Base-by-base conservation (phyloP, 1,139 yeast genomes). In the Geotrichum phurueaensis region DNA sequence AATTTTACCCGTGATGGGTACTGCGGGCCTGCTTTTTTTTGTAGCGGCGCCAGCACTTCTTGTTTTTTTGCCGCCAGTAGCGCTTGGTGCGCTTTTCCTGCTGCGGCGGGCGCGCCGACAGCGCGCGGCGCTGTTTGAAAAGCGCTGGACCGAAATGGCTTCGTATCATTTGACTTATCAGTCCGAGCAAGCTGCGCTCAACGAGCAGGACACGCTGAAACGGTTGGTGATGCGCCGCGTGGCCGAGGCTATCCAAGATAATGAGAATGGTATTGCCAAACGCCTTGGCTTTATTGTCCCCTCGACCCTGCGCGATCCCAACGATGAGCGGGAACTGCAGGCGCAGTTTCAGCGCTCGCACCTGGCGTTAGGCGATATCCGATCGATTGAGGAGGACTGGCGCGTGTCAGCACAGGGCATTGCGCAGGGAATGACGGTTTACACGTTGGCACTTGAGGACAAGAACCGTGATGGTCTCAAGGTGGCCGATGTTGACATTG, bases 91-190 rank as follows among this genome's bases (percentile, higher is more conserved):
- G 12, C 65, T 66, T 64, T 53, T 64, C 55, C 67, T 68, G 58
- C 57, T 65, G 12, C 62, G 68, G 13, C 62, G 67, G 25, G 27
- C 63, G 39, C 57, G 66, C 9, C 53, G 62, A 12, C 49, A 63
- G 39, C 65, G 65, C 9, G 60, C 62, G 23, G 60, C 62, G 22
- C 62, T 68, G 31, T 66, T 64, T 60, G 66, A 66, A 49, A 69
- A 67, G 54, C 62, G 72, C 51, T 69, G 72, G 72, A 56, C 62
- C 51, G 68, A 68, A 31, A 62, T 68, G 66, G 70, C 70, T 22
- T 62, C 65, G 20, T 68, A 67, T 56, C 70, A 68, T 51, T 56
- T 69, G 53, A 60, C 64, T 12, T 64, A 59, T 25, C 64, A 66
- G 52, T 61, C 64, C 12, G 64, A 59, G 13, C 62, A 58, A n/a